These are phyloP conservation scores for Rhizopus microsporus DNA, from an alignment of 371 early-diverging fungal genomes.

Conservation along the genomic window DNA sequence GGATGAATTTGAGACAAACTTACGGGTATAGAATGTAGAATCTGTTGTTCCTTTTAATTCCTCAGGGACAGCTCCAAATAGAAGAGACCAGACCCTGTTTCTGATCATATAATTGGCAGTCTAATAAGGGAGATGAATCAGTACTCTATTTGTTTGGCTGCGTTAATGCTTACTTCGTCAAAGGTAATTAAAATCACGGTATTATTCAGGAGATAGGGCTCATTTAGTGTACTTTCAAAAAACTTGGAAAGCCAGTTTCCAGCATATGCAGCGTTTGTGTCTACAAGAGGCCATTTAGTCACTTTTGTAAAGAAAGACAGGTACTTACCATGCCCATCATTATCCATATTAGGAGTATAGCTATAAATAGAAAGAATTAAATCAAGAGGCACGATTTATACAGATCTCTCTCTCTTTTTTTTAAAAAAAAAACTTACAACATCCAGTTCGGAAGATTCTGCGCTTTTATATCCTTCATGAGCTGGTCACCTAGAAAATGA, in stretches of 20 bases:
- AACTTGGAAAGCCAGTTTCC: conserved; percentile 31
- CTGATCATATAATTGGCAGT: conserved; percentile 20
- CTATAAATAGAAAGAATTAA: not conserved
- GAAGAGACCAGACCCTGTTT: conserved; percentile 36
- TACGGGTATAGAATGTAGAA: conserved; percentile 58
- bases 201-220: conserved; percentile 21
- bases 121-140: not conserved
- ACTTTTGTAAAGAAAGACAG: not conserved
- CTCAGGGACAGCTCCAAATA: conserved; percentile 29
- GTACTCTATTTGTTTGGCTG: not conserved
- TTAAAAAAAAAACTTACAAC: conserved; percentile 6
- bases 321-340: conserved; percentile 28
- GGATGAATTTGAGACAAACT: conserved; percentile 3
- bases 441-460: conserved; percentile 26
- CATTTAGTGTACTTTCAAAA: conserved; percentile 27
- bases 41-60: conserved; percentile 45
- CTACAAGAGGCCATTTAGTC: not conserved
- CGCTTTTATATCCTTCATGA: conserved; percentile 22
- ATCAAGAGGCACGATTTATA: too few species aligned
- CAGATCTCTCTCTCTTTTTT: too few species aligned
- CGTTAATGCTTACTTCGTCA: conserved; percentile 22
- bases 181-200: conserved; percentile 34
- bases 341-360: conserved; percentile 32
- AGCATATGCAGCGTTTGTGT: conserved; percentile 33
- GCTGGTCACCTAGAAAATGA: conserved; percentile 9